Evolutionary conservation across 169 alveolate genomes (phyloP).

Genomic region (Cryptosporidium baileyi): DNA sequence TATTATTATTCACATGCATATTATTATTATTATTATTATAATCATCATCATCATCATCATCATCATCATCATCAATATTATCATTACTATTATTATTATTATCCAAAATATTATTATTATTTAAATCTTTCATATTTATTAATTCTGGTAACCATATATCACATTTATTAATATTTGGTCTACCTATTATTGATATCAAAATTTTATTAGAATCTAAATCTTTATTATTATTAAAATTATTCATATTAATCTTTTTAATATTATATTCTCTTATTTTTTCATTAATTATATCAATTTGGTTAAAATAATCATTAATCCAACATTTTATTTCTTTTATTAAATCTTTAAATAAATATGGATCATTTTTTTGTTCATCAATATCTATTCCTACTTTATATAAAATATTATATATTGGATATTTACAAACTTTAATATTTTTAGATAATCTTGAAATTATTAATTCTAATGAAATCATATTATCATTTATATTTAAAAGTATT

Average conservation of each 20-base stretch:
- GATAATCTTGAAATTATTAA: conserved; percentile 10
- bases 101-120: background rate
- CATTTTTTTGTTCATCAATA: background rate
- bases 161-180: conserved; percentile 26
- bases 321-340: background rate
- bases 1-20: background rate
- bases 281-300: background rate
- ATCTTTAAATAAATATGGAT: conserved; percentile 5
- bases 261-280: background rate
- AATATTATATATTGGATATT: conserved; percentile 27
- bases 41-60: background rate
- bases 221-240: background rate
- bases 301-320: conserved; percentile 18
- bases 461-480: background rate
- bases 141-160: conserved; percentile 53
- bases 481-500: background rate
- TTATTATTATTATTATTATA: background rate
- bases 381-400: conserved; percentile 35
- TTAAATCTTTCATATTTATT: background rate
- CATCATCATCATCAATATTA: background rate
- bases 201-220: background rate
- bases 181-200: background rate
- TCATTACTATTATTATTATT: background rate
- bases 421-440: background rate
- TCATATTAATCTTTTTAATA: too few relatives aligned